These are phyloP conservation scores for Pythium graminicola DNA, from an alignment of 352 stramenopile genomes.

Conservation along the genomic window DNA sequence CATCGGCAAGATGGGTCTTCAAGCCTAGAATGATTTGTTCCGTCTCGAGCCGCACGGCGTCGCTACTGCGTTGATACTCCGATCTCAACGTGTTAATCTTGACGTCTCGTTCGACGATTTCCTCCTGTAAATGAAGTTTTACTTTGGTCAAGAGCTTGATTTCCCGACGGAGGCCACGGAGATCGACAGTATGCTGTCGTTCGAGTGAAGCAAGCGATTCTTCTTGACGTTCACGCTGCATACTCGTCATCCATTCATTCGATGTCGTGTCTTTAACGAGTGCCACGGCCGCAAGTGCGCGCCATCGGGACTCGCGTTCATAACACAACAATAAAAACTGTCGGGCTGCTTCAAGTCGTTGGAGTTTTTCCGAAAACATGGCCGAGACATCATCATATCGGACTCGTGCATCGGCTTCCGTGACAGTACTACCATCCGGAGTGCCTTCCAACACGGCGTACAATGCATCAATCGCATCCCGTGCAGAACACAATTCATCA, in stretches of 20 bases:
- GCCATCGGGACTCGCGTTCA: slow-evolving; percentile 58
- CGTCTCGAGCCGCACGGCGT: slow-evolving; percentile 41
- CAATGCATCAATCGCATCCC: slow-evolving; percentile 39
- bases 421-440: background rate
- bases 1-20: slow-evolving; percentile 29
- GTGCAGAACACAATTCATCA: slow-evolving; percentile 33
- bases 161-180: slow-evolving; percentile 31
- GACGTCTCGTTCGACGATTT: slow-evolving; percentile 28
- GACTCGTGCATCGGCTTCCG: background rate
- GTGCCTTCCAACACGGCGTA: slow-evolving; percentile 30
- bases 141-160: slow-evolving; percentile 43
- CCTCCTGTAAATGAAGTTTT: slow-evolving; percentile 29
- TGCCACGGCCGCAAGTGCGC: slow-evolving; percentile 32
- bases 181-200: slow-evolving; percentile 39
- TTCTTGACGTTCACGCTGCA: slow-evolving; percentile 52
- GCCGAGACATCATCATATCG: slow-evolving; percentile 22
- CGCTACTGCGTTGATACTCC: slow-evolving; percentile 48
- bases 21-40: slow-evolving; percentile 37
- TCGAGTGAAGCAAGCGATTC: slow-evolving; percentile 37
- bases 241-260: slow-evolving; percentile 61
- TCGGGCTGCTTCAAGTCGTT: slow-evolving; percentile 39
- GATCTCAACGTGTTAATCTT: slow-evolving; percentile 32
- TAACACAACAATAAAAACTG: slow-evolving; percentile 61
- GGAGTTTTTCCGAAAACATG: slow-evolving; percentile 45
- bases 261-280: slow-evolving; percentile 55